These are phyloP conservation scores for Lablab purpureus DNA, from an alignment of 306 rosid genomes.

Conservation along the genomic window DNA sequence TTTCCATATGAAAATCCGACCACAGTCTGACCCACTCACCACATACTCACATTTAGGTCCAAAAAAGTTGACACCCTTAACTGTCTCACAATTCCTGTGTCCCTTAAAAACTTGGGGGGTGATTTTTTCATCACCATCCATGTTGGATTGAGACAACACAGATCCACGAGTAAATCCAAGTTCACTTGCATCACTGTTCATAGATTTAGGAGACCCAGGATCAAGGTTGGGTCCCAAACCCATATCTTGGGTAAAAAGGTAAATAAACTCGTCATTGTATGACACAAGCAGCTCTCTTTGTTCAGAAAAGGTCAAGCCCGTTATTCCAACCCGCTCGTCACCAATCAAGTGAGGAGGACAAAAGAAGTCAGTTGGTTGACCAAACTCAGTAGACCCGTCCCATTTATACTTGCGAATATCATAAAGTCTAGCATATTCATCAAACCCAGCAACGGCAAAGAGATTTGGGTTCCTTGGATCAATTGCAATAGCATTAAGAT, in stretches of 20 bases:
- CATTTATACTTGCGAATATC: slow-evolving; percentile 85
- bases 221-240: slow-evolving; percentile 76
- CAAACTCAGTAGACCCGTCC: slow-evolving; percentile 81
- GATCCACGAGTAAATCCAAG: slow-evolving; percentile 49
- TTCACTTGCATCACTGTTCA: slow-evolving; percentile 69
- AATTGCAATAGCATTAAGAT: slow-evolving; percentile 86
- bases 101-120: slow-evolving; percentile 87
- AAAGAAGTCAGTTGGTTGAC: slow-evolving; percentile 70
- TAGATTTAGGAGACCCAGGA: slow-evolving; percentile 57
- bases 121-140: slow-evolving; percentile 54
- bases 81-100: slow-evolving; percentile 80
- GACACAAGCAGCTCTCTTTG: slow-evolving; percentile 91
- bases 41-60: slow-evolving; percentile 96
- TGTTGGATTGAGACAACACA: slow-evolving; percentile 50
- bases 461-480: slow-evolving; percentile 96
- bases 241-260: slow-evolving; percentile 86
- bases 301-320: slow-evolving; percentile 97
- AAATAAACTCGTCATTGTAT: slow-evolving; percentile 78
- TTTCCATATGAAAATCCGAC: slow-evolving; percentile 92
- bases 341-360: slow-evolving; percentile 84
- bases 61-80: slow-evolving; percentile 91
- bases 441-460: slow-evolving; percentile 86
- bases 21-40: slow-evolving; percentile 97
- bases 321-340: slow-evolving; percentile 72
- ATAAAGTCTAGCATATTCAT: slow-evolving; percentile 81